phyloP scores from a whole-genome alignment of 2,329 filamentous ascomycete species.

The Epichloe gansuensis region DNA sequence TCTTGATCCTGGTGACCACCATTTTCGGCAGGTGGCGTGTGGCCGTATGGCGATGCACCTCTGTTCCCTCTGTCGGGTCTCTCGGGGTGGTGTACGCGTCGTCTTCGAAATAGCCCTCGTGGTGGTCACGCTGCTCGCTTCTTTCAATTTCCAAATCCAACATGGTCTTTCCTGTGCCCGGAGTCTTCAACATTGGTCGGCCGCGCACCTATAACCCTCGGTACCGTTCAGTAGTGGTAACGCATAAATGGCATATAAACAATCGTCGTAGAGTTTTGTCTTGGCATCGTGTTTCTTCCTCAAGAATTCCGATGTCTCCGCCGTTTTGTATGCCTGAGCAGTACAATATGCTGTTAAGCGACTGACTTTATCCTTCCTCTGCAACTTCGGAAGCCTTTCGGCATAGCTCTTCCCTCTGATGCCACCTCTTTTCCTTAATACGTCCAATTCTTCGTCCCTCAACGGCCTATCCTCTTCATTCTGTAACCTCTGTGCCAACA shows the following conservation, averaged over 20 bases:
- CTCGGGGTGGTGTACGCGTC: slow-evolving; percentile 38
- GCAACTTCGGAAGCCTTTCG: slow-evolving; percentile 78
- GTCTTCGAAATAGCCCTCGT: slow-evolving; percentile 82
- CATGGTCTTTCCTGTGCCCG: slow-evolving; percentile 77
- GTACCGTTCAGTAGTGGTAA: slow-evolving; percentile 73
- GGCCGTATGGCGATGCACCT: slow-evolving; percentile 19
- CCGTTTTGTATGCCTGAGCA: slow-evolving; percentile 84
- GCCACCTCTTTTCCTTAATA: slow-evolving; percentile 49
- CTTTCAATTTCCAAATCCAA: slow-evolving; percentile 93
- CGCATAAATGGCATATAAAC: slow-evolving; percentile 90
- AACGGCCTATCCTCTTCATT: slow-evolving; percentile 53
- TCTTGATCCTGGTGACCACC: slow-evolving; percentile 21
- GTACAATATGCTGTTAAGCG: slow-evolving; percentile 94
- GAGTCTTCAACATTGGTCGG: slow-evolving; percentile 82
- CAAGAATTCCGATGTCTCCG: slow-evolving; percentile 77
- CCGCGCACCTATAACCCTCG: slow-evolving; percentile 83
- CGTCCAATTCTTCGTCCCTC: slow-evolving; percentile 54
- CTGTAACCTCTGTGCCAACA: slow-evolving; percentile 26
- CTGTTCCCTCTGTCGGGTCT: slow-evolving; percentile 21
- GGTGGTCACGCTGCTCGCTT: slow-evolving; percentile 78
- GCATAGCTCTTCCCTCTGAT: slow-evolving; percentile 78
- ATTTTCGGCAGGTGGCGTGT: slow-evolving; percentile 17
- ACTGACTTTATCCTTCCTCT: slow-evolving; percentile 76
- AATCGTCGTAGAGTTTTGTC: slow-evolving; percentile 96
- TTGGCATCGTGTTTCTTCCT: slow-evolving; percentile 78